Base-by-base conservation (phyloP, 225 moss, liverwort and hornwort species). In the Lunularia cruciata region DNA sequence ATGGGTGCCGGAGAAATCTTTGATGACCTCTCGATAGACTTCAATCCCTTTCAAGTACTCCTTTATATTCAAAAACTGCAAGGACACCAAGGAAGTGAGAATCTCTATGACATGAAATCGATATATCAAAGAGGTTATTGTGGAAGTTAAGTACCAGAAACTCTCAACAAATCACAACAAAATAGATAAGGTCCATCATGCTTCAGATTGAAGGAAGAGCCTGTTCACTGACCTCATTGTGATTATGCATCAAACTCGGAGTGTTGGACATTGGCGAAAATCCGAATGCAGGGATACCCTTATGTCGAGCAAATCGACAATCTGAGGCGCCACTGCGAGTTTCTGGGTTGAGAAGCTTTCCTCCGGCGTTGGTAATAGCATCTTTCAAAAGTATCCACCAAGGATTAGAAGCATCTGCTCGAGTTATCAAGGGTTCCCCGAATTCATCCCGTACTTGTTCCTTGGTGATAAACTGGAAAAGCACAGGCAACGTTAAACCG, bases 21-120 rank as follows among this genome's bases (percentile, higher is more conserved):
- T 87, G 38, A 94, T 80, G 69, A 94, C 86, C 74, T 94, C 88
- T 65, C 89, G 83, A 42, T 94, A 94, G 16, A 94, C 87, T 37
- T 68, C 70, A 26, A 94, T 90, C 47, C 90, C 94, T 83, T 87
- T 89, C 10, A 83, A 47, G 39, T 75, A 94, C 78, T 90, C 90
- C 52, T 83, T 78, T 9, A 58, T 20, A 72, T 78, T 78, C 35
- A 94, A 69, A 77, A 86, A 94, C 94, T 94, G 87, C 65, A 60
- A 16, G n/a, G 8, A 64, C 45, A 42, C 35, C 19, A 13, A 13
- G 19, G 18, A 15, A 13, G 40, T 13, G 13, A 40, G 40, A 40
- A 13, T n/a, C n/a, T n/a, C n/a, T n/a, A n/a, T n/a, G n/a, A n/a
- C n/a, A n/a, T n/a, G n/a, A n/a, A n/a, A n/a, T n/a, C n/a, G n/a